Conservation (phyloP, 352 stramenopile species). For the Globisporangium abappressorium region DNA sequence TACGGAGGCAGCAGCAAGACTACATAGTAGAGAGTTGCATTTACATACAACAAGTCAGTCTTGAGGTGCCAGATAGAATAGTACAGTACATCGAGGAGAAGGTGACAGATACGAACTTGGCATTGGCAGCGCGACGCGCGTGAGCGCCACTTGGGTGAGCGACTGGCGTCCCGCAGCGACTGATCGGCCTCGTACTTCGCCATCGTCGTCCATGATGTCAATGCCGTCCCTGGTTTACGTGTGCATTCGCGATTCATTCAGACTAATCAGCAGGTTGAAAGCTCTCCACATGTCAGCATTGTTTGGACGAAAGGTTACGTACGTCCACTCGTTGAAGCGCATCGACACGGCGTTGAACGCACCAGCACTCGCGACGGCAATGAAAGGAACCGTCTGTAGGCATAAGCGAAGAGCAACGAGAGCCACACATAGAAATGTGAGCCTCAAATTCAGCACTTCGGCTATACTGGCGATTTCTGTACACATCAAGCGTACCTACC, state of each 20-base stretch:
- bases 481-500: conserved; percentile 19
- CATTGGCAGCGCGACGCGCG: conserved; percentile 72
- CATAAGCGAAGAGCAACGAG: background rate
- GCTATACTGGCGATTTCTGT: background rate
- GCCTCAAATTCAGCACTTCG: background rate
- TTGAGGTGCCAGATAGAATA: background rate
- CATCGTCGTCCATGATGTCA: conserved; percentile 80
- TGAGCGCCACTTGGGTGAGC: conserved; percentile 77
- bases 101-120: conserved; percentile 42
- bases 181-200: conserved; percentile 74
- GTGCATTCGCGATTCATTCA: background rate
- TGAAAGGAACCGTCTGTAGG: conserved; percentile 74
- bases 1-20: conserved; percentile 80
- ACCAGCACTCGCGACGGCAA: conserved; percentile 78
- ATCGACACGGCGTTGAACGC: conserved; percentile 87
- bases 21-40: conserved; percentile 15
- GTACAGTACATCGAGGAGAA: conserved; percentile 5
- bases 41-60: conserved; percentile 1
- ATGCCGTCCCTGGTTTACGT: conserved; percentile 59
- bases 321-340: conserved; percentile 86
- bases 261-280: background rate
- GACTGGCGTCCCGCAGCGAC: conserved; percentile 76
- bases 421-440: background rate
- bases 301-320: conserved; percentile 18
- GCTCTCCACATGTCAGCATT: background rate